Percentiles rank a stretch among this genome's conserved stretches.
phyloP scores from a whole-genome alignment of 495 filamentous ascomycete species.

The Penicillium argentinense region DNA sequence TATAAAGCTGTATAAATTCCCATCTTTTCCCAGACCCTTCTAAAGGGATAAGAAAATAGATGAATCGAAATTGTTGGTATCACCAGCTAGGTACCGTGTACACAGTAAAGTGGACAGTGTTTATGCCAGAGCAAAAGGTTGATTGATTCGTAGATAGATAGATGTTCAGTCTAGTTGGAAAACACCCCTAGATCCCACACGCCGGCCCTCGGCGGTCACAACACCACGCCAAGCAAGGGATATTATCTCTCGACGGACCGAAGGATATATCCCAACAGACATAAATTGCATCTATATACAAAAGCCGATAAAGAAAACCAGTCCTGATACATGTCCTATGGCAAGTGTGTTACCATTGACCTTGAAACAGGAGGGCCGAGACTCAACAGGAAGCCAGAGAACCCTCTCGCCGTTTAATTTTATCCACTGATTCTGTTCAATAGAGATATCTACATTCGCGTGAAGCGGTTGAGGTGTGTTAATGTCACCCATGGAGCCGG shows the following conservation, averaged over 20 bases:
- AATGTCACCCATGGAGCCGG: background rate
- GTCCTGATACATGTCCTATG: background rate
- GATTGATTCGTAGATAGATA: no score
- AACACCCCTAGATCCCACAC: no score
- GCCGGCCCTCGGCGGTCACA: no score
- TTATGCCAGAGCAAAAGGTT: no score
- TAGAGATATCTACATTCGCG: background rate
- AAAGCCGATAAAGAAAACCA: background rate
- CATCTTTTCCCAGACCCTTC: background rate
- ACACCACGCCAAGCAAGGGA: no score
- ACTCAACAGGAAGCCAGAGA: background rate
- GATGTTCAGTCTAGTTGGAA: no score
- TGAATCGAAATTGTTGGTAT: no score
- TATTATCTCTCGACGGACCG: no score
- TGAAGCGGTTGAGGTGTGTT: background rate
- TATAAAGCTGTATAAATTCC: background rate
- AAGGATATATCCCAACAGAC: no score
- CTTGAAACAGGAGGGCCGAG: background rate
- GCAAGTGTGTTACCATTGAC: background rate
- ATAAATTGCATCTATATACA: background rate
- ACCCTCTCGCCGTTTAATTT: background rate
- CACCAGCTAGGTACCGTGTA: no score
- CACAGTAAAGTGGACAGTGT: no score
- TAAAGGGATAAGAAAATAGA: background rate
- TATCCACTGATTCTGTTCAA: background rate